Evolutionary conservation across 2,329 filamentous ascomycete genomes (phyloP).

Genomic region (Spiromastix sp.): DNA sequence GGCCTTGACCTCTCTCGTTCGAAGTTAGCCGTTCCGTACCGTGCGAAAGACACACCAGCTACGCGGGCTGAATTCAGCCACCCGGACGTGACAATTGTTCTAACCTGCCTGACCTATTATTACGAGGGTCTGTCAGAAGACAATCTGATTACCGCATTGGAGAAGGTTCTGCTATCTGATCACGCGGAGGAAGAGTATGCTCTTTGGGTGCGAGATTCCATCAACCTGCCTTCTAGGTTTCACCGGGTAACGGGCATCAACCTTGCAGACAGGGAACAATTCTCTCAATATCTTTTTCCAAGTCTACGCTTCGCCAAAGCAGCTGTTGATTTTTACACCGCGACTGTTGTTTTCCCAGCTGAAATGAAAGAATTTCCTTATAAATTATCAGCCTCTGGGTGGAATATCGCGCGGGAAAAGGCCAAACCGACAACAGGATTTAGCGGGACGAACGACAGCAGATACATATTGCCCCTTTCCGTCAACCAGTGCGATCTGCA

Average conservation of each 20-base stretch:
- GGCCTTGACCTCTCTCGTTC: constrained; percentile 47
- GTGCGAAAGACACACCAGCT: constrained; percentile 48
- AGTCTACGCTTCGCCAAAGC: constrained; percentile 10
- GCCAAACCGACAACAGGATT: constrained; percentile 48
- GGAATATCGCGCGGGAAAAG: constrained; percentile 48
- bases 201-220: constrained; percentile 20
- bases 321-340: constrained; percentile 51
- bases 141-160: constrained; percentile 40
- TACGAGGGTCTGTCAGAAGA: constrained; percentile 44
- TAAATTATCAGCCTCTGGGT: constrained; percentile 53
- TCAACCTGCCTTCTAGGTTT: constrained; percentile 27
- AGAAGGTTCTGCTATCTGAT: constrained; percentile 40
- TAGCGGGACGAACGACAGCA: constrained; percentile 54
- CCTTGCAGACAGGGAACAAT: constrained; percentile 37
- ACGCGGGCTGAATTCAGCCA: constrained; percentile 52
- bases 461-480: constrained; percentile 42
- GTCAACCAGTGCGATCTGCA: constrained; percentile 44
- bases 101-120: constrained; percentile 49
- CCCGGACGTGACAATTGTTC: constrained; percentile 45
- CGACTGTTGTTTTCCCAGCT: constrained; percentile 45
- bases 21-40: constrained; percentile 47
- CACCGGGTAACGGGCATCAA: constrained; percentile 45
- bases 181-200: constrained; percentile 41
- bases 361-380: constrained; percentile 49
- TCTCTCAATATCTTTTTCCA: constrained; percentile 8